phyloP scores from a whole-genome alignment of 176 grass and related monocot genomes.

The Rhynchospora pubera region DNA sequence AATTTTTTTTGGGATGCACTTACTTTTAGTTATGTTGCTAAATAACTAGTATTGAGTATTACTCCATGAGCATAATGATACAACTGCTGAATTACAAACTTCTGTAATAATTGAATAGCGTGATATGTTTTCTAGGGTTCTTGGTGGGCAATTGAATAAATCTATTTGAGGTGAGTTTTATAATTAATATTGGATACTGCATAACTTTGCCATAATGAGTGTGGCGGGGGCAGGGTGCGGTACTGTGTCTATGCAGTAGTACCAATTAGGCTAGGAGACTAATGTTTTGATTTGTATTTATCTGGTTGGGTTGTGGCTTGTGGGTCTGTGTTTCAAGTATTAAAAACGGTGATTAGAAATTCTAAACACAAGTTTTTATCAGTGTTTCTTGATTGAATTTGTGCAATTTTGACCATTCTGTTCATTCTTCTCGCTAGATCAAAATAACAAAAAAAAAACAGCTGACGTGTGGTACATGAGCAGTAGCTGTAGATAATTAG shows the following conservation, averaged over 20 bases:
- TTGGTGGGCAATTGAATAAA: too few relatives aligned
- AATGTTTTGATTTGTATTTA: background rate
- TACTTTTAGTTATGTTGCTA: background rate
- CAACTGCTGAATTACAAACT: background rate
- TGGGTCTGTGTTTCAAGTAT: background rate
- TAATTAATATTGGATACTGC: background rate
- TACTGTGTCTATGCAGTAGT: background rate
- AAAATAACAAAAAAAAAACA: background rate
- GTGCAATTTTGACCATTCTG: background rate
- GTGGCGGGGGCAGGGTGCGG: too few relatives aligned
- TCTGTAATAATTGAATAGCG: background rate
- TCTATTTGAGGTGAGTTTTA: background rate
- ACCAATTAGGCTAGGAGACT: background rate
- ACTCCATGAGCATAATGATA: background rate
- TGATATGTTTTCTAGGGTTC: background rate
- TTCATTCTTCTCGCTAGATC: slow-evolving; percentile 5
- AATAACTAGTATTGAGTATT: background rate
- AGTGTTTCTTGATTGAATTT: background rate
- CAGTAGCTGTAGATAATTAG: background rate
- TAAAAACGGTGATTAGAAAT: background rate
- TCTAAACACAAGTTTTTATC: background rate
- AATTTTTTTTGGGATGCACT: background rate
- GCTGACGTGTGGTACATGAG: background rate
- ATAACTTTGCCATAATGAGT: background rate
- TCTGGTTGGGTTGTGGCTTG: background rate